These are phyloP conservation scores for Ballota nigra DNA, from an alignment of 257 asterid species.

Conservation along the genomic window DNA sequence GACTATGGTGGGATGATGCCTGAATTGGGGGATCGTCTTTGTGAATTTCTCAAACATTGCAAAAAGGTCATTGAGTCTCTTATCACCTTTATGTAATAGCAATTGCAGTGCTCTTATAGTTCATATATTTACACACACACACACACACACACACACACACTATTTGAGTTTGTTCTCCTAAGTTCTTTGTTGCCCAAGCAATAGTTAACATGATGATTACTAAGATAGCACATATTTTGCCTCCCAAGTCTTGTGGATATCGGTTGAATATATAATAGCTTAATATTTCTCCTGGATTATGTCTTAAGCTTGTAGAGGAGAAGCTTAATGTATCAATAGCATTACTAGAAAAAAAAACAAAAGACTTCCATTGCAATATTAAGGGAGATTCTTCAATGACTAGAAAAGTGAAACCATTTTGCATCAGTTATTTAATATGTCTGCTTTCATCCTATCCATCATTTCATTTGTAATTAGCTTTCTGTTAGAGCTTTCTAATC, in stretches of 20 bases:
- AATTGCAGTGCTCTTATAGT: not conserved
- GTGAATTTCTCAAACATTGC: slow-evolving; percentile 60
- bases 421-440: not conserved
- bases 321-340: not conserved
- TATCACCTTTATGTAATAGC: not conserved
- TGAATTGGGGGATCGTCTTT: slow-evolving; percentile 68
- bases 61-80: slow-evolving; percentile 38
- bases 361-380: not conserved
- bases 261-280: not conserved
- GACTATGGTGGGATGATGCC: slow-evolving; percentile 99
- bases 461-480: slow-evolving; percentile 5
- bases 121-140: not conserved
- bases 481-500: not conserved
- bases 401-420: not conserved
- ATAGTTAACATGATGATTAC: not conserved
- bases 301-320: not conserved
- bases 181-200: not conserved
- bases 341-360: not conserved
- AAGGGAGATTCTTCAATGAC: not conserved
- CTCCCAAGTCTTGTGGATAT: slow-evolving; percentile 5
- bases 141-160: not conserved
- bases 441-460: not conserved
- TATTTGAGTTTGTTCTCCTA: not conserved
- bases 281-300: not conserved
- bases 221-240: not conserved